Percentiles rank a stretch among this genome's conserved stretches.
Conservation (phyloP, 192 early-diverging fungal genomes). For the Umbelopsis isabellina region DNA sequence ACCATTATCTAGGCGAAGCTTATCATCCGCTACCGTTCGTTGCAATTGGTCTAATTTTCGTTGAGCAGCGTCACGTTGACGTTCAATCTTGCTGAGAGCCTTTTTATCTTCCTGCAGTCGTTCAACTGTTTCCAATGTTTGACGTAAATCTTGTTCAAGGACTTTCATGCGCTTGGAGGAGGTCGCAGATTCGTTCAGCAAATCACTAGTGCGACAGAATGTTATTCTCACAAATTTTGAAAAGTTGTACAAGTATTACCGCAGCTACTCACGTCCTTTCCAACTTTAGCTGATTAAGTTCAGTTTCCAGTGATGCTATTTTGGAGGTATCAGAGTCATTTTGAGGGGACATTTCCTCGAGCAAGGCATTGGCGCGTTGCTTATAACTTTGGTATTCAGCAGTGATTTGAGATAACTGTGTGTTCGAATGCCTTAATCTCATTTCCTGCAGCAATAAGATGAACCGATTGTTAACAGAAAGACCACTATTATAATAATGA, state of each 20-base stretch:
- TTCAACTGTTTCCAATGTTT: slow-evolving; percentile 35
- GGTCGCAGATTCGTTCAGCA: neutral
- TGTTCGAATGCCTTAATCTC: slow-evolving; percentile 47
- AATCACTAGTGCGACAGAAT: neutral
- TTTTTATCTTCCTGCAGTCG: slow-evolving; percentile 34
- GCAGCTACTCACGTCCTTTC: slow-evolving; percentile 31
- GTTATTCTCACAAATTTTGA: neutral
- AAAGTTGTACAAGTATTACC: no score
- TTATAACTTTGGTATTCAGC: slow-evolving; percentile 62
- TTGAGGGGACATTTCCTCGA: slow-evolving; percentile 43
- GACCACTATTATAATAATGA: neutral
- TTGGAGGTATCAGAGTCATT: slow-evolving; percentile 13
- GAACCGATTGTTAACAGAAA: neutral
- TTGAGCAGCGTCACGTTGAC: slow-evolving; percentile 24
- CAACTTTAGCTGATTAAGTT: slow-evolving; percentile 34
- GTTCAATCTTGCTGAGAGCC: neutral
- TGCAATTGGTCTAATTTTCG: slow-evolving; percentile 21
- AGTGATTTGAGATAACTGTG: slow-evolving; percentile 48
- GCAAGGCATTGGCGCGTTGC: slow-evolving; percentile 51
- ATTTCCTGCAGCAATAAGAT: slow-evolving; percentile 41
- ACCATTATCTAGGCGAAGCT: slow-evolving; percentile 27
- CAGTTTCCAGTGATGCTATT: slow-evolving; percentile 33
- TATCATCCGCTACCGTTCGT: slow-evolving; percentile 24
- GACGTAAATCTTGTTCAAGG: slow-evolving; percentile 39
- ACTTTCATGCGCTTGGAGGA: slow-evolving; percentile 12